Evolutionary conservation across 345 rosid genomes (phyloP).

Genomic region (Isatis tinctoria): DNA sequence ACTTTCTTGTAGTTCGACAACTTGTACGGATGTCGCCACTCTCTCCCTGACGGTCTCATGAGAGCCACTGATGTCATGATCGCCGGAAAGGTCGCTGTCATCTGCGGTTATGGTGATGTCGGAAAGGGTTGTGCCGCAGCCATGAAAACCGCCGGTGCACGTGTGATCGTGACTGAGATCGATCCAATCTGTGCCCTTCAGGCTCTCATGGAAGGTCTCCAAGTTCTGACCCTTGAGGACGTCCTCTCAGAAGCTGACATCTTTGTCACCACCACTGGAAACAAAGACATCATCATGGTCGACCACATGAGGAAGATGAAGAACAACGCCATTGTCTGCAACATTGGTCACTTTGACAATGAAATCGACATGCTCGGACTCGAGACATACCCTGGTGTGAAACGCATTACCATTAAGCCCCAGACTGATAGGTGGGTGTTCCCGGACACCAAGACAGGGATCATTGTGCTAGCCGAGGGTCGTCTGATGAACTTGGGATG

Average conservation of each 20-base stretch:
- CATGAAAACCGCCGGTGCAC: constrained; percentile 62
- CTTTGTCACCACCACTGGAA: constrained; percentile 67
- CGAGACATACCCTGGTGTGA: constrained; percentile 59
- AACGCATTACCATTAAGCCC: constrained; percentile 68
- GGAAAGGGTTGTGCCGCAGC: constrained; percentile 80
- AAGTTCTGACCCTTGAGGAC: constrained; percentile 56
- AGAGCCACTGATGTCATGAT: constrained; percentile 98
- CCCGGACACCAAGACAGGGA: constrained; percentile 44
- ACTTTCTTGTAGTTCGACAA: constrained; percentile 49
- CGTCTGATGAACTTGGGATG: constrained; percentile 75
- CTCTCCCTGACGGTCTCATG: constrained; percentile 97
- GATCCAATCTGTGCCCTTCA: constrained; percentile 78
- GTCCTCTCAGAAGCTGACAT: constrained; percentile 56
- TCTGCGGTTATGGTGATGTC: constrained; percentile 70
- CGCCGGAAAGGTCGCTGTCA: constrained; percentile 80
- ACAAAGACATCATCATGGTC: constrained; percentile 73
- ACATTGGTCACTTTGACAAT: constrained; percentile 73
- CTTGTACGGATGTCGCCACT: constrained; percentile 93
- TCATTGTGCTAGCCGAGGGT: constrained; percentile 65
- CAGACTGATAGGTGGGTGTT: constrained; percentile 46
- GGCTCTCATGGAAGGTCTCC: constrained; percentile 71
- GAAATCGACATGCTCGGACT: constrained; percentile 67
- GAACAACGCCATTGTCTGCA: constrained; percentile 69
- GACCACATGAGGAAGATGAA: constrained; percentile 27
- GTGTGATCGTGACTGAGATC: constrained; percentile 68